A percentile compares a stretch with the other conserved stretches of the same genome.
These are phyloP conservation scores for Coffea humblotiana DNA, from an alignment of 305 asterid species.

Conservation along the genomic window DNA sequence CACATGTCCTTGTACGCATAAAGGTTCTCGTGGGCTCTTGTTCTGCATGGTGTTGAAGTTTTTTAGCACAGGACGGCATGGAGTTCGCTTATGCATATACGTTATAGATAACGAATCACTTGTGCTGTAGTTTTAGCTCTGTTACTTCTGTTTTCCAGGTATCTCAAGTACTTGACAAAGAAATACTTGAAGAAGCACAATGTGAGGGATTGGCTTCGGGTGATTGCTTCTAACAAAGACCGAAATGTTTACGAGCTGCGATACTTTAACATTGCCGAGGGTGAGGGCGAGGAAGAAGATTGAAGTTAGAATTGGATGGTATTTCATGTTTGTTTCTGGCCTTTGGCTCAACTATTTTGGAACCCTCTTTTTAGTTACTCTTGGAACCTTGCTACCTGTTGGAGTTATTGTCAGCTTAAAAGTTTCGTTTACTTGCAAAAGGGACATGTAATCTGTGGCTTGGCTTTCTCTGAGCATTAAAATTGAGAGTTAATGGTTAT, in stretches of 20 bases:
- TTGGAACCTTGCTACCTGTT: background rate
- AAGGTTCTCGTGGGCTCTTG: background rate
- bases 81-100: background rate
- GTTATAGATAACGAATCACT: background rate
- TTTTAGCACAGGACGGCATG: background rate
- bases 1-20: background rate
- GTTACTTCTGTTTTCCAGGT: conserved; percentile 34
- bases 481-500: background rate
- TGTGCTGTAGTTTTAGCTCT: background rate
- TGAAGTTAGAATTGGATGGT: conserved; percentile 24
- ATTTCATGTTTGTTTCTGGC: background rate
- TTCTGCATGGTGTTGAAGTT: background rate
- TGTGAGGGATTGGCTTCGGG: conserved; percentile 77
- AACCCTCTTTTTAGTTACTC: background rate
- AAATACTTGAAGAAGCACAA: conserved; percentile 77
- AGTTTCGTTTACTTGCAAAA: conserved; percentile 12
- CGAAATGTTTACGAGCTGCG: conserved; percentile 66
- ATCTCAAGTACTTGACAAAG: conserved; percentile 71
- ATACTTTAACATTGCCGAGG: conserved; percentile 91
- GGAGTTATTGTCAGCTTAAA: conserved; percentile 9
- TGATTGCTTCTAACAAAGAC: conserved; percentile 75
- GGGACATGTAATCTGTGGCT: conserved; percentile 7
- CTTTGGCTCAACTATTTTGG: background rate
- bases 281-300: conserved; percentile 85
- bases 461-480: background rate